Evolutionary conservation across 352 stramenopile species (phyloP).

Genomic region (Globisporangium middletonii): DNA sequence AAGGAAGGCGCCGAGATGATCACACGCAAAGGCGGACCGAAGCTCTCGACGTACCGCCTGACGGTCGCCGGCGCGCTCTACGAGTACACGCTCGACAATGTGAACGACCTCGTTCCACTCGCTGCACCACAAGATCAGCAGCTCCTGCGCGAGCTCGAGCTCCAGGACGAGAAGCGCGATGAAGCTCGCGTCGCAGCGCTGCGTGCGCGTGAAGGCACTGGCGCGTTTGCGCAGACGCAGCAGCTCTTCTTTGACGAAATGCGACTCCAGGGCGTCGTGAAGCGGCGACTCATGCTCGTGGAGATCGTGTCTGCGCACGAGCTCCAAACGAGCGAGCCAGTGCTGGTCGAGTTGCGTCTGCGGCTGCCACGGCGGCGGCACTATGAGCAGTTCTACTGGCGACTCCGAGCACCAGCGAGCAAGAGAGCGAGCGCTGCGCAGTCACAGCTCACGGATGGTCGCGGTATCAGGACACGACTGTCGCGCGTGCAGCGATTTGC

Average conservation of each 20-base stretch:
- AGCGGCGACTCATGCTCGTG: constrained; percentile 5
- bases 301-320: constrained; percentile 8
- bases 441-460: background rate
- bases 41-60: constrained; percentile 45
- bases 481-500: background rate
- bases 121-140: constrained; percentile 29
- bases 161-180: constrained; percentile 38
- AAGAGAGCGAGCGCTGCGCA: background rate
- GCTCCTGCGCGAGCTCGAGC: constrained; percentile 33
- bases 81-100: constrained; percentile 60
- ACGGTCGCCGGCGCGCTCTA: constrained; percentile 29
- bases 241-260: constrained; percentile 8
- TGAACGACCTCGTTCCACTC: constrained; percentile 40
- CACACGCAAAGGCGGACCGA: constrained; percentile 22
- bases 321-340: background rate
- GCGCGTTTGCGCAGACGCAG: background rate
- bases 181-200: constrained; percentile 13
- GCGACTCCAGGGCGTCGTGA: constrained; percentile 5
- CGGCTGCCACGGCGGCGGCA: background rate
- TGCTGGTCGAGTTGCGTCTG: constrained; percentile 9
- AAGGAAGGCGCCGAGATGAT: constrained; percentile 29
- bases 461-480: background rate
- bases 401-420: background rate
- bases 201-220: background rate
- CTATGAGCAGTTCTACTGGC: background rate